Evolutionary conservation across 1,284 basidiomycete species (phyloP).

Genomic region (Cryptococcus sp.): DNA sequence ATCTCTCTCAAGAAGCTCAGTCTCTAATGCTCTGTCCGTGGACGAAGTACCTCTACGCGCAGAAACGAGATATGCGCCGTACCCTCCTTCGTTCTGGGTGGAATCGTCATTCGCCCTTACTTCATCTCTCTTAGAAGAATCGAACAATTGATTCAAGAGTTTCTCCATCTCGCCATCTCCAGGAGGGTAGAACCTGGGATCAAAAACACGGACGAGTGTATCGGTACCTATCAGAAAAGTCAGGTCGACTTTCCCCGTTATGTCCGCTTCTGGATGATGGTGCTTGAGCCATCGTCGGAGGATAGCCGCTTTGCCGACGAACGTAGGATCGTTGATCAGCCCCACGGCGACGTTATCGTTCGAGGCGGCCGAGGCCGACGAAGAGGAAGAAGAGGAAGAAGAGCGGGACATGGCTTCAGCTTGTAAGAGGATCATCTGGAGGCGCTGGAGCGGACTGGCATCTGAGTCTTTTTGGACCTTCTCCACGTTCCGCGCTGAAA

Average conservation of each 20-base stretch:
- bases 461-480: conserved; percentile 71
- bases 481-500: conserved; percentile 87
- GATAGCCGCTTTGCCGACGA: conserved; percentile 74
- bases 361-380: conserved; percentile 6
- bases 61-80: conserved; percentile 61
- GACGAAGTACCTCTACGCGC: conserved; percentile 59
- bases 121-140: no score
- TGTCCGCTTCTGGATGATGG: not conserved
- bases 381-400: not conserved
- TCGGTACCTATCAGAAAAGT: conserved; percentile 73
- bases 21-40: conserved; percentile 39
- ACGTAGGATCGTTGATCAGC: conserved; percentile 82
- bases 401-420: conserved; percentile 57
- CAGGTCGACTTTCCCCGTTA: conserved; percentile 45
- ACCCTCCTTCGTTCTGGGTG: no score
- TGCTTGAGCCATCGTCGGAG: conserved; percentile 58
- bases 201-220: conserved; percentile 81
- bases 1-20: conserved; percentile 50
- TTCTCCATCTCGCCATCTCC: conserved; percentile 50
- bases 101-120: no score
- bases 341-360: conserved; percentile 70
- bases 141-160: conserved; percentile 30
- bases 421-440: conserved; percentile 78
- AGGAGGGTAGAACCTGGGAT: conserved; percentile 70
- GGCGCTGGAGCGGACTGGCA: conserved; percentile 69